Base-by-base conservation (phyloP, 805 yeast genomes). In the Monosporozyma yasuniensis region DNA sequence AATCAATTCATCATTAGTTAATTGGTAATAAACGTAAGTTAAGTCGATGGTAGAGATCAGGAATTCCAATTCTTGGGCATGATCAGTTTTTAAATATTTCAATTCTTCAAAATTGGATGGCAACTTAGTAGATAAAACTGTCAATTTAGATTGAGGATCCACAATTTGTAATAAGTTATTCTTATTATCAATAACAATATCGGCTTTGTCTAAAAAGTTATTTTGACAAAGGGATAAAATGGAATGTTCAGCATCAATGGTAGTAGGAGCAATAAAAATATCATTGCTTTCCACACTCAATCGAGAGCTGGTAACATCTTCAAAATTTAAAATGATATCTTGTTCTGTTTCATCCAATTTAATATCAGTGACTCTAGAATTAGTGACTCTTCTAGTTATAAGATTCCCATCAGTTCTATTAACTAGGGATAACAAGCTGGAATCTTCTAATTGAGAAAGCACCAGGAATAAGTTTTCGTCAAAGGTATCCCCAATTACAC, bases 361-460 rank as follows among this genome's bases (percentile, higher is more conserved):
- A 16, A 35, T 35, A 35, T 35, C 39, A 18, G 39, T 19, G 39
- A 35, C 14, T 19, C 22, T 35, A 7, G 39, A 35, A 18, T 54
- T 56, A 14, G 68, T 50, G 11, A 52, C 57, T 10, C 61, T 55
- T 52, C 72, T 66, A 68, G 73, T 67, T 14, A 61, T 46, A 3
- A 66, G 37, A 1, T 56, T 52, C 3, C 76, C 78, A 47, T 58
- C 51, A 0, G 61, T 54, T 4, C 68, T 57, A 44, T 69, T 61
- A 1, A 76, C 52, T 30, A 69, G 72, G 0, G 73, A 65, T 2
- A 76, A 42, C 10, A 65, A 19, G 10, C 63, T 54, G 6, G 47
- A 50, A 0, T 48, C 50, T 8, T 56, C 57, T 23, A 55, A 50
- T 1, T 60, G 55, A 2, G 72, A 61, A 3, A 71, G 42, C 6